Percentiles rank a stretch among this genome's conserved stretches.
Evolutionary conservation across 148 eudicot species (phyloP).

Genomic region (Simmondsia chinensis): DNA sequence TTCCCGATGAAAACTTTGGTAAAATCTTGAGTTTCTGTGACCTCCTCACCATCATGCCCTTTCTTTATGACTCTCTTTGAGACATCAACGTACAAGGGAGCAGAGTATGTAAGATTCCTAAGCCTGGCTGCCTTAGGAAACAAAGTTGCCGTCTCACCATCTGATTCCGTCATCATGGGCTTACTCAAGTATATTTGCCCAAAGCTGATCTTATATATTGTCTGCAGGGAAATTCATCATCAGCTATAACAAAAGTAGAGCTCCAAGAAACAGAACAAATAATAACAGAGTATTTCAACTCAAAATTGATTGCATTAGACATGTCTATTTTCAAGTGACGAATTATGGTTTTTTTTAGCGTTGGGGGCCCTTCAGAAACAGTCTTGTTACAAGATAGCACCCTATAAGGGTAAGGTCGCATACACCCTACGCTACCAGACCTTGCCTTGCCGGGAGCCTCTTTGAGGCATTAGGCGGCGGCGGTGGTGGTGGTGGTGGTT

Average conservation of each 20-base stretch:
- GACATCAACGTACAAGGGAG: slow-evolving; percentile 95
- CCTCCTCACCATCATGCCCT: slow-evolving; percentile 97
- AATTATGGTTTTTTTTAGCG: no score
- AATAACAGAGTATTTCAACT: no score
- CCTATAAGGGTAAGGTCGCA: no score
- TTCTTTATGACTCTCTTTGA: slow-evolving; percentile 76
- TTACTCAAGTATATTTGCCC: slow-evolving; percentile 92
- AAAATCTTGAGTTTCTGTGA: slow-evolving; percentile 84
- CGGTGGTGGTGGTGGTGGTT: no score
- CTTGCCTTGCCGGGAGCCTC: no score
- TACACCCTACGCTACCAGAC: no score
- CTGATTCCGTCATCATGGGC: slow-evolving; percentile 99
- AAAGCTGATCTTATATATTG: slow-evolving; percentile 83
- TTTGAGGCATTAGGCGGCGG: no score
- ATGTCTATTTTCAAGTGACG: no score
- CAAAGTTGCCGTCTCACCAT: slow-evolving; percentile 97
- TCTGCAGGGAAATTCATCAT: slow-evolving; percentile 40
- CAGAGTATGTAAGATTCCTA: slow-evolving; percentile 91
- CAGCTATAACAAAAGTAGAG: slow-evolving; percentile 2
- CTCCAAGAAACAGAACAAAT: no score
- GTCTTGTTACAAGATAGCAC: no score
- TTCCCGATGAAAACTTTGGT: slow-evolving; percentile 95
- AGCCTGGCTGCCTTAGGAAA: slow-evolving; percentile 97
- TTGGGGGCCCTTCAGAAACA: no score
- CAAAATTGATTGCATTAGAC: no score